These are phyloP conservation scores for Phytophthora fragariaefolia DNA, from an alignment of 352 stramenopile genomes.

Conservation along the genomic window DNA sequence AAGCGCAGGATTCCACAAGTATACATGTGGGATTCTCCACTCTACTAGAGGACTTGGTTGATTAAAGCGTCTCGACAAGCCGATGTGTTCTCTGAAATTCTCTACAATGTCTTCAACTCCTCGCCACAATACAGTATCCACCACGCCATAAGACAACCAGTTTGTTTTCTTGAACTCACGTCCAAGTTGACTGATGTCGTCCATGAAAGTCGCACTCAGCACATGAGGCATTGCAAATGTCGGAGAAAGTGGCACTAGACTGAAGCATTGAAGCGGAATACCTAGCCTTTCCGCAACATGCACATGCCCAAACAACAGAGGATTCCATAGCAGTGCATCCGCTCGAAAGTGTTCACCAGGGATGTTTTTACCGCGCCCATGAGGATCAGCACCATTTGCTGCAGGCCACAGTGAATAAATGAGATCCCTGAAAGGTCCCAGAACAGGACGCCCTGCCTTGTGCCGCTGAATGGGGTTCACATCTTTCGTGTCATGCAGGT, in stretches of 20 bases:
- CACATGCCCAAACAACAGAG: constrained; percentile 46
- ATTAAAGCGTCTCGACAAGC: constrained; percentile 36
- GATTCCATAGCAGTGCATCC: constrained; percentile 51
- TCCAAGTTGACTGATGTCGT: constrained; percentile 34
- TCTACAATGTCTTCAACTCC: constrained; percentile 42
- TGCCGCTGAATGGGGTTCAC: constrained; percentile 36
- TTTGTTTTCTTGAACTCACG: constrained; percentile 45
- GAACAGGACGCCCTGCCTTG: constrained; percentile 24
- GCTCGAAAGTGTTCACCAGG: constrained; percentile 49
- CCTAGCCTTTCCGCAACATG: constrained; percentile 52
- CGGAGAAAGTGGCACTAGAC: constrained; percentile 41
- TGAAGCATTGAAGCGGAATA: constrained; percentile 53
- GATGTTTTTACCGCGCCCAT: constrained; percentile 31
- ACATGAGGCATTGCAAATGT: constrained; percentile 58
- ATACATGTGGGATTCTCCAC: constrained; percentile 54
- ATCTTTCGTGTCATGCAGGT: constrained; percentile 39
- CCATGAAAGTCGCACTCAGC: constrained; percentile 39
- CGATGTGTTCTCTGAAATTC: constrained; percentile 49
- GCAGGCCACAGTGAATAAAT: constrained; percentile 50
- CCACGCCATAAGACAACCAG: constrained; percentile 48
- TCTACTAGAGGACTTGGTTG: constrained; percentile 42
- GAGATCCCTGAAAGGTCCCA: constrained; percentile 38
- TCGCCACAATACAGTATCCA: constrained; percentile 47
- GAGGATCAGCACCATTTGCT: constrained; percentile 34
- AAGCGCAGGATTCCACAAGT: constrained; percentile 49